phyloP scores from a whole-genome alignment of 345 rosid species.

The Lumnitzera racemosa region DNA sequence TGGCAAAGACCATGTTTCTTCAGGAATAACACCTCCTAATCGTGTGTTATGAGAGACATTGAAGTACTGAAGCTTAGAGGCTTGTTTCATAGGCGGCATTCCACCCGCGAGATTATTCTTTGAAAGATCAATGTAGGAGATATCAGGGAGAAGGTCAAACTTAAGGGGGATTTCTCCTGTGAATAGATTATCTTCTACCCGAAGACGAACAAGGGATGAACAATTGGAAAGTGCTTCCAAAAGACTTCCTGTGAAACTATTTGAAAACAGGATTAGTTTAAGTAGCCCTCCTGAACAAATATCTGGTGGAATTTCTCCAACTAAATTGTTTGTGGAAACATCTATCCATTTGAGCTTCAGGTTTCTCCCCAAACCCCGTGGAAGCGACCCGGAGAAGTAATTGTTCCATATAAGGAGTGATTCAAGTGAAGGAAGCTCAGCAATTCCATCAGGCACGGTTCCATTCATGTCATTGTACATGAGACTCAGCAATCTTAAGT shows the following conservation, averaged over 20 bases:
- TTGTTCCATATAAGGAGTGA: constrained; percentile 86
- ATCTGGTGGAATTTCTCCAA: constrained; percentile 65
- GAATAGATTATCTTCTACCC: constrained; percentile 81
- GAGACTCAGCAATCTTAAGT: constrained; percentile 60
- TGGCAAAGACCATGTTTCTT: constrained; percentile 51
- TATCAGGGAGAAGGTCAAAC: constrained; percentile 49
- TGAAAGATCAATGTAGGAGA: constrained; percentile 74
- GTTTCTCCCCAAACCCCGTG: constrained; percentile 59
- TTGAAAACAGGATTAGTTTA: constrained; percentile 80
- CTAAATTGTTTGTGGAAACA: constrained; percentile 73
- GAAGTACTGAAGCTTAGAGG: constrained; percentile 65
- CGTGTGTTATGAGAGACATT: constrained; percentile 62
- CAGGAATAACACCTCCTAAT: constrained; percentile 58
- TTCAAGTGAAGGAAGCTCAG: constrained; percentile 72
- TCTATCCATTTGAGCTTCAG: constrained; percentile 82
- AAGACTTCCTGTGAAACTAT: constrained; percentile 55
- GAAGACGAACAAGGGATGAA: constrained; percentile 71
- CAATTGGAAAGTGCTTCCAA: constrained; percentile 66
- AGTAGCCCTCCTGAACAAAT: constrained; percentile 63
- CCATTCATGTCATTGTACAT: constrained; percentile 90
- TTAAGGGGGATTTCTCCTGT: constrained; percentile 68
- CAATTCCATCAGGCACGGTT: constrained; percentile 59
- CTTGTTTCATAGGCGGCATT: constrained; percentile 47
- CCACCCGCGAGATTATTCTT: constrained; percentile 67
- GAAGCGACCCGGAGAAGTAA: constrained; percentile 75